phyloP scores from a whole-genome alignment of 192 early-diverging fungal genomes.

The Bifiguratus adelaidae region DNA sequence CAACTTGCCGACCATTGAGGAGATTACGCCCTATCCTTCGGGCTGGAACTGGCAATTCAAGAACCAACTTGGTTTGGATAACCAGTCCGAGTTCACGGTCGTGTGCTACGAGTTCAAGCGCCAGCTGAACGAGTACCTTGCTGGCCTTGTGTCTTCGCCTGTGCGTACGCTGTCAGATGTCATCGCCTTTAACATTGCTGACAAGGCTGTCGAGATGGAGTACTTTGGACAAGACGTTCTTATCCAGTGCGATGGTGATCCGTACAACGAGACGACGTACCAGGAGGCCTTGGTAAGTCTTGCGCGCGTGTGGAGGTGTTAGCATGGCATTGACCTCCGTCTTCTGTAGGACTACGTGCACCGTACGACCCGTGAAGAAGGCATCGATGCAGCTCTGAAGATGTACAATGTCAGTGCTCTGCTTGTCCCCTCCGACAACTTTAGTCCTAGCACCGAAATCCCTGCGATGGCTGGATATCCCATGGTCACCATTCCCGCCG shows the following conservation, averaged over 20 bases:
- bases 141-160: not conserved
- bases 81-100: not conserved
- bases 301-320: not conserved
- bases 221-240: slow-evolving; percentile 6
- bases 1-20: not conserved
- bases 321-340: not conserved
- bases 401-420: not conserved
- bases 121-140: not conserved
- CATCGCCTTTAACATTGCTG: not conserved
- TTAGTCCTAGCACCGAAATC: slow-evolving; percentile 3
- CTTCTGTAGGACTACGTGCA: not conserved
- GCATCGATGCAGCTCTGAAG: slow-evolving; percentile 2
- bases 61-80: slow-evolving; percentile 1
- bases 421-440: not conserved
- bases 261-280: not conserved
- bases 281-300: not conserved
- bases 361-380: not conserved
- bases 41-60: slow-evolving; percentile 7
- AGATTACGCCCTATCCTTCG: not conserved
- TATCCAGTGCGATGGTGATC: not conserved
- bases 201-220: not conserved
- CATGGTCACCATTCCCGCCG: not conserved
- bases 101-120: not conserved
- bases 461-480: slow-evolving; percentile 3
- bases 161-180: not conserved